Conservation (phyloP, 495 filamentous ascomycete species). For the Penicillium nucicola region DNA sequence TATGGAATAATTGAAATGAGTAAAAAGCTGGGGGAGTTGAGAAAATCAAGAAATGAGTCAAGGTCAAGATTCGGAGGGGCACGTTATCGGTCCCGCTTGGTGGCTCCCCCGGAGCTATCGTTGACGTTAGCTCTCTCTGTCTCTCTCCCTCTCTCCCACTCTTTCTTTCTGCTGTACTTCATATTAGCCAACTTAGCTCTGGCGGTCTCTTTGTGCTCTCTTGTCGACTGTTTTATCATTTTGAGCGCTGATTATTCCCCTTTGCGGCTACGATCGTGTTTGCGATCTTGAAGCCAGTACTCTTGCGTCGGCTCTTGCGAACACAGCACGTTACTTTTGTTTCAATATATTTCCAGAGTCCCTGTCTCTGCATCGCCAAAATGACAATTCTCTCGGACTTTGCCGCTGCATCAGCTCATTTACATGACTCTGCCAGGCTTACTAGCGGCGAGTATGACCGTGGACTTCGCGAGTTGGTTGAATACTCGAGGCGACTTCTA, state of each 20-base stretch:
- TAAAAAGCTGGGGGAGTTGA: background rate
- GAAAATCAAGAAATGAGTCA: background rate
- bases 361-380: background rate
- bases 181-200: too few relatives aligned
- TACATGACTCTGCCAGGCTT: conserved; percentile 4
- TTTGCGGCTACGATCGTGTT: too few relatives aligned
- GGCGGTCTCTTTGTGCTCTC: too few relatives aligned
- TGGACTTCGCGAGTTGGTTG: conserved; percentile 25
- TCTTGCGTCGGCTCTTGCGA: too few relatives aligned
- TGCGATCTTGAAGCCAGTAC: too few relatives aligned
- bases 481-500: conserved; percentile 19
- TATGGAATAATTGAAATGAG: background rate
- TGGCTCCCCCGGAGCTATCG: background rate
- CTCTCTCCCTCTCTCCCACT: background rate
- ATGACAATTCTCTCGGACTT: conserved; percentile 15
- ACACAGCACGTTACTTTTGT: too few relatives aligned
- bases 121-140: background rate
- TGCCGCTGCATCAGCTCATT: conserved; percentile 10
- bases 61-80: conserved; percentile 7
- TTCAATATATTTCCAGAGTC: background rate
- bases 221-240: too few relatives aligned
- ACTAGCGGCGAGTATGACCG: conserved; percentile 27
- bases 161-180: too few relatives aligned
- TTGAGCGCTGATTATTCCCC: too few relatives aligned
- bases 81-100: conserved; percentile 1